Base-by-base conservation (phyloP, 148 eudicot genomes). In the Cornus suecica region DNA sequence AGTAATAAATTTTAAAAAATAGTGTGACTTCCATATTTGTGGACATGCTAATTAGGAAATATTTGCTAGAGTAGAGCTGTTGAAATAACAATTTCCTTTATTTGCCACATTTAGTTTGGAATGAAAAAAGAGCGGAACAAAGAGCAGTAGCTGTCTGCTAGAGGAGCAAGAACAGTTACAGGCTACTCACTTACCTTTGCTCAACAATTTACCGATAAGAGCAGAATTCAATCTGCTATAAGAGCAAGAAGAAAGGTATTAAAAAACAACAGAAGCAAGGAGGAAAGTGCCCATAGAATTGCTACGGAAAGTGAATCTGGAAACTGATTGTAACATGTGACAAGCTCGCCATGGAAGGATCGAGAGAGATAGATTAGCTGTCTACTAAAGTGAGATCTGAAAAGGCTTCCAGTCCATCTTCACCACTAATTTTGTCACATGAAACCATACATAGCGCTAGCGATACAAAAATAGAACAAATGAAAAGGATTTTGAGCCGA, bases 1-100 rank as follows among this genome's bases (percentile, higher is more conserved):
- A 71, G 74, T 6, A n/a, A 71, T 30, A 22, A 30, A 9, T 54
- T 23, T 32, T 54, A 71, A 54, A 34, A 71, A 52, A 24, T 71
- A 52, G 20, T 10, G 26, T 23, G 9, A 37, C 0, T 37, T 37
- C 42, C 4, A 37, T 10, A 37, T 37, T 37, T 37, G 42, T 37
- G 7, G 42, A 37, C 42, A 37, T 37, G 32, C 18, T 18, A 31
- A 52, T 25, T 4, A 29, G 60, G 52, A 54, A 56, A 28, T 34
- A 32, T 54, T 22, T 23, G 52, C 10, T 54, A 22, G 37, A 32
- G 37, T 32, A 32, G 37, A 32, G 16, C 8, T 52, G 34, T 56
- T 29, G 27, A 71, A 52, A 22, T 25, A 54, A 28, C 42, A 71
- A 29, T 24, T 71, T 28, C 37, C 27, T 24, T 69, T 42, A 70